phyloP scores from a whole-genome alignment of 306 rosid species.

The Trifolium pratense region DNA sequence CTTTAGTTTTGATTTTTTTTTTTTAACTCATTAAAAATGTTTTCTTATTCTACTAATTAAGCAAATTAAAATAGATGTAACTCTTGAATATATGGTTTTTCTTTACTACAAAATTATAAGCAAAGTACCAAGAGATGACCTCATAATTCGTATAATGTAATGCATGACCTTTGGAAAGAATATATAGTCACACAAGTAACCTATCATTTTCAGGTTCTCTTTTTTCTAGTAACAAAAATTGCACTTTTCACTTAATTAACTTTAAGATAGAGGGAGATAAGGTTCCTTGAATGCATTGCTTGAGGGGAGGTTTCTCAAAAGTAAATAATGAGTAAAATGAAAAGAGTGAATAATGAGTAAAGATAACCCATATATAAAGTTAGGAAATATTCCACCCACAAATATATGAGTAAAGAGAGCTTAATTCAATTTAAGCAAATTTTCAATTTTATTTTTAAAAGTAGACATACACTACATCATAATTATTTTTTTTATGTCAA shows the following conservation, averaged over 20 bases:
- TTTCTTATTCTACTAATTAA: neutral
- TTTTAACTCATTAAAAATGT: too few species aligned
- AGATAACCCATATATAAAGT: neutral
- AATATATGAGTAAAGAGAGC: neutral
- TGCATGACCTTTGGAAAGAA: conserved; percentile 36
- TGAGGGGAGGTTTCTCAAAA: conserved; percentile 18
- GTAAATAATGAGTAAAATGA: neutral
- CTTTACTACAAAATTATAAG: neutral
- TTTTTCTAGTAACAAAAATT: neutral
- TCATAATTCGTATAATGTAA: conserved; percentile 23
- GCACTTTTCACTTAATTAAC: neutral
- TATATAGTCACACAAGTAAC: conserved; percentile 48
- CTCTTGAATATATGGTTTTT: neutral
- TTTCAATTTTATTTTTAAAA: neutral
- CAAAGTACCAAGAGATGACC: conserved; percentile 9
- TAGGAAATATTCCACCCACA: neutral
- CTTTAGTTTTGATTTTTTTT: neutral
- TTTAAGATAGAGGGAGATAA: neutral
- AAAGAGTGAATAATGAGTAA: neutral
- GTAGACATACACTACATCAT: too few species aligned
- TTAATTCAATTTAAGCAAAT: neutral
- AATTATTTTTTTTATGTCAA: too few species aligned
- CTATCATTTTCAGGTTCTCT: conserved; percentile 12
- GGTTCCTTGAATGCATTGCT: neutral
- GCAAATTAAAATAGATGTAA: conserved; percentile 1